These are phyloP conservation scores for Apiospora kogelbergensis DNA, from an alignment of 2,329 filamentous ascomycete species.

Conservation along the genomic window DNA sequence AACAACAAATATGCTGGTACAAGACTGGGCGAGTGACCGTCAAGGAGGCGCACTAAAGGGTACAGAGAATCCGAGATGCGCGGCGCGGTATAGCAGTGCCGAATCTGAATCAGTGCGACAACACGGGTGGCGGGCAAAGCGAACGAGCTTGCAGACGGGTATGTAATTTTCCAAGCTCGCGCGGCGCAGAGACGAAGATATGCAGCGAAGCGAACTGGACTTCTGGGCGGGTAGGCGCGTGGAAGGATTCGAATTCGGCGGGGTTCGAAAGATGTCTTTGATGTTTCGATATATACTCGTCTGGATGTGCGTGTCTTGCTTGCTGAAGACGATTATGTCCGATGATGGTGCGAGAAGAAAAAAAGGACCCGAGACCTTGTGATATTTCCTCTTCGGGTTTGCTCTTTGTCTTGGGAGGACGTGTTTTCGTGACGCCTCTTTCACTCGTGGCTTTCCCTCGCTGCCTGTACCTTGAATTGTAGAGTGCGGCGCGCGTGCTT, in stretches of 20 bases:
- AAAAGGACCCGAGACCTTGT: slow-evolving; percentile 5
- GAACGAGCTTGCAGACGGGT: neutral
- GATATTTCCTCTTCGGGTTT: neutral
- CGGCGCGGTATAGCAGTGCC: slow-evolving; percentile 27
- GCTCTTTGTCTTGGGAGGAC: neutral
- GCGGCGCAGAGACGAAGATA: neutral
- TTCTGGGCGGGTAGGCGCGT: neutral
- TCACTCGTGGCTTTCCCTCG: slow-evolving; percentile 2
- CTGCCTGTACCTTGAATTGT: neutral
- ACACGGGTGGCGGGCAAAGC: neutral
- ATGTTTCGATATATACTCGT: neutral
- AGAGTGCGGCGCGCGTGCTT: neutral
- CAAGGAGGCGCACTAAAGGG: neutral
- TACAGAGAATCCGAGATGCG: slow-evolving; percentile 10
- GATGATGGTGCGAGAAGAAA: slow-evolving; percentile 1
- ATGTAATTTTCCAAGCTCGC: neutral
- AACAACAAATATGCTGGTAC: neutral
- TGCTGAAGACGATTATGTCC: neutral
- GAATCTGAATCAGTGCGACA: slow-evolving; percentile 29
- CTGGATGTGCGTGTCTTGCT: neutral
- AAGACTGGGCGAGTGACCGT: neutral
- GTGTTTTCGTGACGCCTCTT: neutral
- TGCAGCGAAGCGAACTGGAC: neutral
- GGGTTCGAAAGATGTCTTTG: neutral
- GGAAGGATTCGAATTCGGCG: neutral